phyloP scores from a whole-genome alignment of 2,329 filamentous ascomycete species.

The Teratosphaeria nubilosa region DNA sequence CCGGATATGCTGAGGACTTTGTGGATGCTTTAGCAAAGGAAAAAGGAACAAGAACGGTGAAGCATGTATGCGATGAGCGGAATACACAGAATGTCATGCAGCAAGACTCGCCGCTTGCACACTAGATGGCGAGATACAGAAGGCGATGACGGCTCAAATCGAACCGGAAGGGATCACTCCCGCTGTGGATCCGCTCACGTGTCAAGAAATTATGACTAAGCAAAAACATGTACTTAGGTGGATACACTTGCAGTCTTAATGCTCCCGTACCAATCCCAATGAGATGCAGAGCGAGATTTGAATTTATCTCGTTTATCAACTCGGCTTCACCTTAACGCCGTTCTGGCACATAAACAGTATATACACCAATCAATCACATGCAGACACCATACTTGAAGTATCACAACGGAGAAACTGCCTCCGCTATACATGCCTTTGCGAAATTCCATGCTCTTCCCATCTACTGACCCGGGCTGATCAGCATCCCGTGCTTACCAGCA shows the following conservation, averaged over 20 bases:
- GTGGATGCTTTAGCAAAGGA: neutral
- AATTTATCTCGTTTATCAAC: neutral
- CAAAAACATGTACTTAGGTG: neutral
- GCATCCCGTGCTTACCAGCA: constrained; percentile 64
- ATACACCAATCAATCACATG: neutral
- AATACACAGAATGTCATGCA: neutral
- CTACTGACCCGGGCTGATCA: constrained; percentile 85
- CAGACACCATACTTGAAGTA: neutral
- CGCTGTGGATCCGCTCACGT: neutral
- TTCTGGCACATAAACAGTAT: neutral
- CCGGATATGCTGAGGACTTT: neutral
- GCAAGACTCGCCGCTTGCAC: neutral
- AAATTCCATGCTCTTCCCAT: neutral
- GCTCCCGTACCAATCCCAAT: neutral
- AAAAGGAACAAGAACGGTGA: neutral
- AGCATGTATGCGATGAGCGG: neutral
- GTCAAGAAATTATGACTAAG: neutral
- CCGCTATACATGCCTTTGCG: neutral
- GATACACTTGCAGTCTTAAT: no score
- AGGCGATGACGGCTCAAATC: neutral
- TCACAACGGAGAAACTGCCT: neutral
- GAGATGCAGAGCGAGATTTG: neutral
- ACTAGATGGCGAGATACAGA: neutral
- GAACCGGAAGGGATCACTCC: neutral
- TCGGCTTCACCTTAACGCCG: neutral